Conservation (phyloP, 2,329 filamentous ascomycete species). For the Hypoxylon sp. region DNA sequence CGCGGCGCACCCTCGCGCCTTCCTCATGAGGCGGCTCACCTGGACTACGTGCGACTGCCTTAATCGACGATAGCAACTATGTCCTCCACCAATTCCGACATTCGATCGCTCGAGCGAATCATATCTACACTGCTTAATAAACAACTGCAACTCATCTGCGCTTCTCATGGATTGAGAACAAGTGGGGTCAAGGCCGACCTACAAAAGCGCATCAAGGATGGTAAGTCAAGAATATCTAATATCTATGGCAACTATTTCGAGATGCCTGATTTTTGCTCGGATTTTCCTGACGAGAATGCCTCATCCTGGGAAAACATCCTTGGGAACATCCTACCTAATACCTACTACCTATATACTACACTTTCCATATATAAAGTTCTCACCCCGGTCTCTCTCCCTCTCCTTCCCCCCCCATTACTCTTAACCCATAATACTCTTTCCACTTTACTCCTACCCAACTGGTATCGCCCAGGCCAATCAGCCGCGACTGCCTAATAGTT, state of each 20-base stretch:
- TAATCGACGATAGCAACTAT: slow-evolving; percentile 40
- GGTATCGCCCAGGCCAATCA: slow-evolving; percentile 14
- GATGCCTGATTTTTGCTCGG: too few species aligned
- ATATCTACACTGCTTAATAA: slow-evolving; percentile 61
- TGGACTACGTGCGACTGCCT: slow-evolving; percentile 37
- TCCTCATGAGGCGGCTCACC: slow-evolving; percentile 42
- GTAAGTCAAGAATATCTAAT: slow-evolving; percentile 48
- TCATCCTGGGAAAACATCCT: background rate
- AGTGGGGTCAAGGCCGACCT: slow-evolving; percentile 87
- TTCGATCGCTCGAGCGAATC: slow-evolving; percentile 55
- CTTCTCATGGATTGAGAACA: slow-evolving; percentile 75
- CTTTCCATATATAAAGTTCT: slow-evolving; percentile 9
- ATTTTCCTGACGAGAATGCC: background rate
- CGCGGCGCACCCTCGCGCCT: slow-evolving; percentile 25
- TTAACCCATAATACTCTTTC: slow-evolving; percentile 2
- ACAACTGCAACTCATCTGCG: slow-evolving; percentile 80
- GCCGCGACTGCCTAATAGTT: too few species aligned
- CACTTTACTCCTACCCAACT: background rate
- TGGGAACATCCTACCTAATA: too few species aligned
- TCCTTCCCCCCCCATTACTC: slow-evolving; percentile 1
- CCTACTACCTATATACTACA: too few species aligned
- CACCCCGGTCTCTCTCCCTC: too few species aligned
- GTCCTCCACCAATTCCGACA: slow-evolving; percentile 49
- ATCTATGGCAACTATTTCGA: too few species aligned
- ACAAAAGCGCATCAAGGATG: slow-evolving; percentile 77